Percentiles rank a stretch among this genome's conserved stretches.
Conservation (phyloP, 2,329 filamentous ascomycete species). For the Calonectria fujianensis region DNA sequence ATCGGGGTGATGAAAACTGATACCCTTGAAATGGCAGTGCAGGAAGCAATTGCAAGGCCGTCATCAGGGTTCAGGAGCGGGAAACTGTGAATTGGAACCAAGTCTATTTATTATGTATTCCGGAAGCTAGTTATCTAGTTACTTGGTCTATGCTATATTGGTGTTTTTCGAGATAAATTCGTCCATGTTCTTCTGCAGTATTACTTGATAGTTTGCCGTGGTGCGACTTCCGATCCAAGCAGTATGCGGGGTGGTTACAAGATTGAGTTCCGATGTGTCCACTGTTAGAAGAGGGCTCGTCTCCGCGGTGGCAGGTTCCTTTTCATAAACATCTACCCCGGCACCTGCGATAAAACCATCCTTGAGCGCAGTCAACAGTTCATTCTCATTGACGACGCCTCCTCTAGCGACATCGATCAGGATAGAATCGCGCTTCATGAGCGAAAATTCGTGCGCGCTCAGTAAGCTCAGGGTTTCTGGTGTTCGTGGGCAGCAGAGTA, state of each 20-base stretch:
- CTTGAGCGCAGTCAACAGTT: neutral
- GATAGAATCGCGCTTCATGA: neutral
- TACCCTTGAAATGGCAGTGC: neutral
- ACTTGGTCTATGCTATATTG: neutral
- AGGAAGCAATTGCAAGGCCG: constrained; percentile 6
- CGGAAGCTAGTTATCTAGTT: neutral
- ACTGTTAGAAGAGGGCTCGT: neutral
- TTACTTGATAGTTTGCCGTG: neutral
- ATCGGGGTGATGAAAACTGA: neutral
- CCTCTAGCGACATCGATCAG: neutral
- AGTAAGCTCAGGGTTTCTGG: neutral
- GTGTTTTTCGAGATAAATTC: constrained; percentile 1
- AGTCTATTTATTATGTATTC: neutral
- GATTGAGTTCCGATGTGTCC: neutral
- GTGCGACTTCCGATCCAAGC: neutral
- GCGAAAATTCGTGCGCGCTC: neutral
- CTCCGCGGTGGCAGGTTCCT: neutral
- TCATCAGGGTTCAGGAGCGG: neutral
- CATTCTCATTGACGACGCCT: neutral
- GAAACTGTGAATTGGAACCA: neutral
- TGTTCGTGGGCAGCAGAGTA: neutral
- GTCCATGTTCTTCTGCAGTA: neutral
- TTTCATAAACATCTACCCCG: neutral
- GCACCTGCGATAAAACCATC: neutral
- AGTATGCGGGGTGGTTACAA: neutral